Base-by-base conservation (phyloP, 495 filamentous ascomycete genomes). In the Penicillium canariense region DNA sequence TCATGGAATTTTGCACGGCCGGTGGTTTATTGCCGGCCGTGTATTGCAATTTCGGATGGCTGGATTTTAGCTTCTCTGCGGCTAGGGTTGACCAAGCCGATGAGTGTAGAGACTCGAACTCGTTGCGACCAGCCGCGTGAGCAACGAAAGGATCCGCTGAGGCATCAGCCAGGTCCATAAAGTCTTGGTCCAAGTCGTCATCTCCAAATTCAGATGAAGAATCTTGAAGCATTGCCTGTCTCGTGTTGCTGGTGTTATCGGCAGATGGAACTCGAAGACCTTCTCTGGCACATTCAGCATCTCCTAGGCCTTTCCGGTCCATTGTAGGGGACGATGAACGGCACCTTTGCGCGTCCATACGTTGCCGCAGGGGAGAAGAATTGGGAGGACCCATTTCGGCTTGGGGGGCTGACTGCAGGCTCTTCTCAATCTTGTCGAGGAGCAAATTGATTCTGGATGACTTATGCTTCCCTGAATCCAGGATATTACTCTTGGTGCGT, bases 401-500 rank as follows among this genome's bases (percentile, higher is more conserved):
- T 38, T 55, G 46, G n/a, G 66, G 61, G 9, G 69, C 55, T 54
- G 74, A 77, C 40, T 75, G 71, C 52, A 85, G 62, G 45, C 81
- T 82, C 31, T 84, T 81, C 45, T 89, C 84, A 49, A 91, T 82
- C 54, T 79, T 80, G 57, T 90, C 84, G 18, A 91, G 68, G 23
- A 90, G 74, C 15, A 75, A 69, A 48, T 78, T 87, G 31, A 88
- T 78, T 43, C 81, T 81, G 6, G 83, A 81, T 30, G 79, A 68
- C 62, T 82, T 86, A 5, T 79, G 72, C 38, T 72, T 78, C 44
- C 62, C 63, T 15, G 73, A 70, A 42, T 69, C 71, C 54, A 82
- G 65, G 66, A 72, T 80, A 73, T 60, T 82, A 64, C 68, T 87
- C 70, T 22, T 78, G 66, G 65, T 78, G 60, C 54, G 81, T 72